Base-by-base conservation (phyloP, 352 stramenopile genomes). In the Phytophthora lateralis region DNA sequence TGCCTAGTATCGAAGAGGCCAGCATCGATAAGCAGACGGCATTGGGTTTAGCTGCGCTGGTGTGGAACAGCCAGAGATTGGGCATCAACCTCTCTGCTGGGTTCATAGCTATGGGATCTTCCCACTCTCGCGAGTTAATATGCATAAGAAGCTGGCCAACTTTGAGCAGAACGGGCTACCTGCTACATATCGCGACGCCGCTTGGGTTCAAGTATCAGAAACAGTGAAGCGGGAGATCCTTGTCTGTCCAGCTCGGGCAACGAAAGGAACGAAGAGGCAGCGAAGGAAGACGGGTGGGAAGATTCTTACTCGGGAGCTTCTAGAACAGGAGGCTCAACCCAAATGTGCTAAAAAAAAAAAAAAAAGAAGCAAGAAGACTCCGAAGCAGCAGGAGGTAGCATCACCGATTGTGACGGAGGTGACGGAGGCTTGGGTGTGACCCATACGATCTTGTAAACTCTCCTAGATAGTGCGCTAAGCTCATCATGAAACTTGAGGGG, bases 111-210 rank as follows among this genome's bases (percentile, higher is more conserved):
- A 27, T n/a, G 45, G 29, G 4, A 41, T 52, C 8, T 41, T 52
- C 14, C 45, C 45, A 6, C 26, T 52, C 7, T 52, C 45, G n/a
- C 4, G 27, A 4, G 45, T 52, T 27, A 38, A 52, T 41, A 52
- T 52, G 45, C 45, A 37, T 14, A 15, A 5, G 14, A 52, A 52
- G 27, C 45, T 27, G 9, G 45, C 24, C 3, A 27, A 41, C 27
- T 52, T 52, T 18, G 27, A 41, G 27, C 45, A 27, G 27, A 52
- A 52, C 45, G 15, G 45, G 27, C 11, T 52, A 4, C 29, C 27
- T 12, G 6, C 27, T n/a, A 21, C 27, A 18, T 14, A 52, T 24
- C 37, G 37, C 15, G 4, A 20, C 18, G n/a, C 37, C 4, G 37
- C n/a, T 4, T 43, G 37, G 37, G 12, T 24, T n/a, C 6, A 43